Evolutionary conservation across 352 stramenopile species (phyloP).

Genomic region (Phytophthora tentaculata): DNA sequence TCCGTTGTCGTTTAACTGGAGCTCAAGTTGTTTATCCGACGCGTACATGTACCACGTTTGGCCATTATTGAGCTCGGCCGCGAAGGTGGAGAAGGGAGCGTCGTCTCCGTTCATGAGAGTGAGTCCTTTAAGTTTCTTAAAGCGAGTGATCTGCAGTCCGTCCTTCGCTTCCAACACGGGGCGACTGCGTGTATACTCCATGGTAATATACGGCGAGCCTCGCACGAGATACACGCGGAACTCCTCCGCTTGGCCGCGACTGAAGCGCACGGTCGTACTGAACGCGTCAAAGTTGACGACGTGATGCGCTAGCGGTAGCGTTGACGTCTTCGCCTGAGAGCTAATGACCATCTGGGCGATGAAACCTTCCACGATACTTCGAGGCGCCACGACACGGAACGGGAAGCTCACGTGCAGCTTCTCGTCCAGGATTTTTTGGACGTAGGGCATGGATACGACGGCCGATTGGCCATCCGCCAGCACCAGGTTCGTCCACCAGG

Average conservation of each 20-base stretch:
- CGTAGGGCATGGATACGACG: conserved; percentile 77
- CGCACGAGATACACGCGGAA: conserved; percentile 74
- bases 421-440: conserved; percentile 55
- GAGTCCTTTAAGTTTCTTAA: conserved; percentile 57
- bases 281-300: conserved; percentile 77
- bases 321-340: conserved; percentile 15
- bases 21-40: conserved; percentile 54
- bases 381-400: conserved; percentile 75
- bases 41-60: conserved; percentile 75
- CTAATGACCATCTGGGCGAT: conserved; percentile 69
- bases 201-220: conserved; percentile 82
- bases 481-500: conserved; percentile 87
- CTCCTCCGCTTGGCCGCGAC: conserved; percentile 34
- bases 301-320: conserved; percentile 43
- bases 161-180: conserved; percentile 64
- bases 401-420: conserved; percentile 79
- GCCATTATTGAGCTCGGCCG: conserved; percentile 57
- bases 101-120: conserved; percentile 50
- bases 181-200: conserved; percentile 62
- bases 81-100: conserved; percentile 58
- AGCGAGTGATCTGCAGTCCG: conserved; percentile 49
- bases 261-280: conserved; percentile 72
- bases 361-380: conserved; percentile 73
- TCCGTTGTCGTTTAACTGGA: conserved; percentile 47
- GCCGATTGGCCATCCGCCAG: conserved; percentile 61